Evolutionary conservation across 352 stramenopile species (phyloP).

Genomic region (Globisporangium echinulatum): DNA sequence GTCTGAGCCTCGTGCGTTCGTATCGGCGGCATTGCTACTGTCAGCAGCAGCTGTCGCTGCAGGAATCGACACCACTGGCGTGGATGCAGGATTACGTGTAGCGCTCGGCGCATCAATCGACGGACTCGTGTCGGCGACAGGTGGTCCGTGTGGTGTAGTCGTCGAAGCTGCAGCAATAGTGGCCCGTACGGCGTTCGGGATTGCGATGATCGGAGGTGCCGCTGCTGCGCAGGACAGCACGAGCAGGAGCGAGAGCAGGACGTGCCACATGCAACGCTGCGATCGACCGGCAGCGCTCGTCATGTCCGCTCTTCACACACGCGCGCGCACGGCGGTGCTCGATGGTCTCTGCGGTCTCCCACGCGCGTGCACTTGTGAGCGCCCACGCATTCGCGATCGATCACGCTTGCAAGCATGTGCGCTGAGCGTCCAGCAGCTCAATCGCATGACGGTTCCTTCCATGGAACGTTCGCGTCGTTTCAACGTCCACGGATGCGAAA

Average conservation of each 20-base stretch:
- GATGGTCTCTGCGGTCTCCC: too few relatives aligned
- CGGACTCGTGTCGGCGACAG: too few relatives aligned
- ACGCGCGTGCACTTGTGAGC: background rate
- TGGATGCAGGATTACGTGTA: too few relatives aligned
- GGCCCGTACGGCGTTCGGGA: background rate
- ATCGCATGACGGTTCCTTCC: background rate
- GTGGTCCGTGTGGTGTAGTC: too few relatives aligned
- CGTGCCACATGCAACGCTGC: background rate
- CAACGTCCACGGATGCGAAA: background rate
- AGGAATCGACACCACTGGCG: too few relatives aligned
- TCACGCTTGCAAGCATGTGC: background rate
- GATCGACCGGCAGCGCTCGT: background rate
- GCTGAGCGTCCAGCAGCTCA: background rate
- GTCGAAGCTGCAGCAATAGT: too few relatives aligned
- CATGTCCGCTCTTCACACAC: background rate
- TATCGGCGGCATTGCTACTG: too few relatives aligned
- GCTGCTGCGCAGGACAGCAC: background rate
- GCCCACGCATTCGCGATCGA: background rate
- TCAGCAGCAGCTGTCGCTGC: too few relatives aligned
- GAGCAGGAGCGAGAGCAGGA: background rate
- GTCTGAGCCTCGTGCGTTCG: too few relatives aligned
- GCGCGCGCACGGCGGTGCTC: too few relatives aligned
- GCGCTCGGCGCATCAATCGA: too few relatives aligned
- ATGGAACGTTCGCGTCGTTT: background rate
- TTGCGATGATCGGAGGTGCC: background rate